phyloP scores from a whole-genome alignment of 2,329 filamentous ascomycete genomes.

The Ascochyta pisi region DNA sequence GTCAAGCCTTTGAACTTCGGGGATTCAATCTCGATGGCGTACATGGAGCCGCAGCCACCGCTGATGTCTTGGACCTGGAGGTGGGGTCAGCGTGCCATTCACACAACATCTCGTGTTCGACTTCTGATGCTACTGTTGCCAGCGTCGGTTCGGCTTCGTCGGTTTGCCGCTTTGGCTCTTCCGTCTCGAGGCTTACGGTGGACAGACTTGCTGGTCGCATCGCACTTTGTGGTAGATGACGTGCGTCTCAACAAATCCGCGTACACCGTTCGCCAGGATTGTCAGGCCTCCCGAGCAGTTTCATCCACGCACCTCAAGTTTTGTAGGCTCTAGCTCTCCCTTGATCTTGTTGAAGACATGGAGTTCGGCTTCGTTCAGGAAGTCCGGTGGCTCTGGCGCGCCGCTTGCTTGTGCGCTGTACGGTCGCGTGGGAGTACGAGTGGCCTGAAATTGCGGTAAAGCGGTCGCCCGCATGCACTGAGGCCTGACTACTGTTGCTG shows the following conservation, averaged over 20 bases:
- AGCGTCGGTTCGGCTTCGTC: neutral
- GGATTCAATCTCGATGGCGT: conserved; percentile 79
- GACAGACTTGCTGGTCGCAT: neutral
- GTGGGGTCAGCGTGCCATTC: conserved; percentile 10
- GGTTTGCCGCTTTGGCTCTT: neutral
- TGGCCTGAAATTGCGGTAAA: neutral
- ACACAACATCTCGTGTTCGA: neutral
- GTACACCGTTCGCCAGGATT: conserved; percentile 10
- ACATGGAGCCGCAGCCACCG: conserved; percentile 87
- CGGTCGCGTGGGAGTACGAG: conserved; percentile 12
- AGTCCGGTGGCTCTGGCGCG: conserved; percentile 53
- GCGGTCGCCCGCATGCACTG: conserved; percentile 10
- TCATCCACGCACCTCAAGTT: conserved; percentile 52
- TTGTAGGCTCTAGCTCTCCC: conserved; percentile 51
- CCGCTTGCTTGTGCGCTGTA: conserved; percentile 34
- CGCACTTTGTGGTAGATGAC: conserved; percentile 10
- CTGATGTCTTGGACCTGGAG: conserved; percentile 74
- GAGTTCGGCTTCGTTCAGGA: conserved; percentile 55
- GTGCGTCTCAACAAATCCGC: conserved; percentile 18
- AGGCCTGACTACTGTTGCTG: conserved; percentile 8
- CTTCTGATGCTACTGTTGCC: neutral
- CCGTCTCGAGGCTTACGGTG: neutral
- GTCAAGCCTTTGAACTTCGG: conserved; percentile 72
- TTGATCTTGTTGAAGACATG: conserved; percentile 57
- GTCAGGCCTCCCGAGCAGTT: conserved; percentile 1